These are phyloP conservation scores for Chaetomium sp. DNA, from an alignment of 2,329 filamentous ascomycete species.

Conservation along the genomic window DNA sequence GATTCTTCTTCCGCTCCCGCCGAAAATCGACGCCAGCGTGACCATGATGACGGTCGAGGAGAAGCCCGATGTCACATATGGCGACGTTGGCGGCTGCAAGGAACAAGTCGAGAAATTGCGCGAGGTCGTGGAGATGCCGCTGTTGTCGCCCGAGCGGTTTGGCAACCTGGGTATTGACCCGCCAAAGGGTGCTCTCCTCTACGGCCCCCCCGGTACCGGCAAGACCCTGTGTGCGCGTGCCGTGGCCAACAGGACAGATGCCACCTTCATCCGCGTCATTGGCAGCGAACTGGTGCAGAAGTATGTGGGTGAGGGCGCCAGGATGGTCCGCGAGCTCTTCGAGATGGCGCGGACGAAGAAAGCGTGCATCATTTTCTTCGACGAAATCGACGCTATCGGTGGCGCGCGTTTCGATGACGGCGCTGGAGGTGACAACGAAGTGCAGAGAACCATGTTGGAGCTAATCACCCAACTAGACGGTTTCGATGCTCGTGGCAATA, in stretches of 20 bases:
- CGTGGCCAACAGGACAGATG: slow-evolving; percentile 96
- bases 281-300: slow-evolving; percentile 98
- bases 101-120: slow-evolving; percentile 99
- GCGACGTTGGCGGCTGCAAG: slow-evolving; percentile 98
- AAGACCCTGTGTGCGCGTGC: slow-evolving; percentile 98
- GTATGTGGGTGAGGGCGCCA: slow-evolving; percentile 95
- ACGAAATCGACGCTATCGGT: slow-evolving; percentile 96
- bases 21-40: slow-evolving; percentile 98
- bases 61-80: slow-evolving; percentile 98
- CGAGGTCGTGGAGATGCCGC: slow-evolving; percentile 97
- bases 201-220: slow-evolving; percentile 96
- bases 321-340: slow-evolving; percentile 98
- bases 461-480: slow-evolving; percentile 96
- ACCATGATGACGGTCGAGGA: slow-evolving; percentile 99
- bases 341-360: slow-evolving; percentile 99
- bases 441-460: slow-evolving; percentile 97
- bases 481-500: slow-evolving; percentile 95
- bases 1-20: slow-evolving; percentile 91
- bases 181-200: slow-evolving; percentile 93
- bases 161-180: slow-evolving; percentile 99
- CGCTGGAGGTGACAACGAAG: slow-evolving; percentile 95
- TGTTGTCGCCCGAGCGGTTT: slow-evolving; percentile 94
- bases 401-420: slow-evolving; percentile 96
- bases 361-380: slow-evolving; percentile 99
- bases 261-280: slow-evolving; percentile 98